These are phyloP conservation scores for Russula abietina DNA, from an alignment of 768 basidiomycete genomes.

Conservation along the genomic window DNA sequence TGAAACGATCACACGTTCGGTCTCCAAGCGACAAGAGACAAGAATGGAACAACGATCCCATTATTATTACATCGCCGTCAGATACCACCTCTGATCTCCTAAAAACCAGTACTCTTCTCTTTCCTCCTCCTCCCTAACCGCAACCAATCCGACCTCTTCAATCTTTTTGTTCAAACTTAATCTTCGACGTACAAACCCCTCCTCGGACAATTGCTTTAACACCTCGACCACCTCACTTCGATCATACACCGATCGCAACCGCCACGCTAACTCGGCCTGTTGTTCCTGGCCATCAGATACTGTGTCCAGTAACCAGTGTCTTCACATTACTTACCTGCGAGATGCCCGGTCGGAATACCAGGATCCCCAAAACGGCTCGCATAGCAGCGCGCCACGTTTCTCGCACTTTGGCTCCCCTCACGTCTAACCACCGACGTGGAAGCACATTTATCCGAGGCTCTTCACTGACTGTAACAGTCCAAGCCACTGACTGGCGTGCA, in stretches of 20 bases:
- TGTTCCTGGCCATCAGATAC: neutral
- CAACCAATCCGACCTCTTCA: conserved; percentile 26
- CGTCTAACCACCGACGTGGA: conserved; percentile 75
- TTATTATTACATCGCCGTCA: conserved; percentile 28
- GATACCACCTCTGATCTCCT: conserved; percentile 59
- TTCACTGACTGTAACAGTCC: conserved; percentile 53
- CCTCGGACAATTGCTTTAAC: conserved; percentile 46
- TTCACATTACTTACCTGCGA: conserved; percentile 47
- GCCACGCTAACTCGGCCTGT: conserved; percentile 66
- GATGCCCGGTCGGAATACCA: conserved; percentile 69
- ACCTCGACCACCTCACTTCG: conserved; percentile 67
- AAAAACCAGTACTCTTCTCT: conserved; percentile 51
- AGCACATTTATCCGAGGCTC: conserved; percentile 42
- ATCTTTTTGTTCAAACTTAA: conserved; percentile 25
- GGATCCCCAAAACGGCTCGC: conserved; percentile 57
- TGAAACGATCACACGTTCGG: too few species aligned
- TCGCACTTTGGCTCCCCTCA: conserved; percentile 51
- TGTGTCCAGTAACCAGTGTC: neutral
- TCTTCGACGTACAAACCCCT: conserved; percentile 42
- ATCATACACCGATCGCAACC: conserved; percentile 67
- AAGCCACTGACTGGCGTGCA: conserved; percentile 43
- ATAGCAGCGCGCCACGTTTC: conserved; percentile 71
- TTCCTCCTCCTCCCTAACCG: conserved; percentile 50
- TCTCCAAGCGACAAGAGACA: neutral
- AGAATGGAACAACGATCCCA: neutral